Conservation (phyloP, 169 alveolate genomes). For the Plasmodium yoelii region DNA sequence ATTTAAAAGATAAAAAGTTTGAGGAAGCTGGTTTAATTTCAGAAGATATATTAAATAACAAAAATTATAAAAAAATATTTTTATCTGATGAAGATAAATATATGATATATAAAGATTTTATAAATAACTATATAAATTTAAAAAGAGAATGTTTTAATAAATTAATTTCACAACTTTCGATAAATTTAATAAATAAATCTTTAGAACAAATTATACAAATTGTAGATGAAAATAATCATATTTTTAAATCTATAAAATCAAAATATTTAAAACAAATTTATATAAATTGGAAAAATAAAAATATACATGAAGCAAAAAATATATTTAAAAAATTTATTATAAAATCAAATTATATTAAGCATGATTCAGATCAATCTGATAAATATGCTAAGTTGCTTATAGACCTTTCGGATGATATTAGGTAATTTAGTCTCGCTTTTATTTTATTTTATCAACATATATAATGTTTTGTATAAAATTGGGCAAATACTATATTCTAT, state of each 20-base stretch:
- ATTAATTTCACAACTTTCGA: conserved; percentile 12
- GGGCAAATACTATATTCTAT: too few relatives aligned
- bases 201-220: conserved; percentile 17
- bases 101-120: conserved; percentile 31
- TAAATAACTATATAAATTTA: conserved; percentile 29
- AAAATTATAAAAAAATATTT: conserved; percentile 21
- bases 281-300: conserved; percentile 28
- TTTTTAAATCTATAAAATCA: conserved; percentile 5
- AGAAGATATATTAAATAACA: conserved; percentile 11
- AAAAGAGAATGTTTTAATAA: conserved; percentile 31
- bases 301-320: conserved; percentile 52
- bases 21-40: conserved; percentile 19
- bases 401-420: conserved; percentile 21
- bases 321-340: conserved; percentile 21
- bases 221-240: conserved; percentile 24
- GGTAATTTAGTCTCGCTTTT: conserved; percentile 1
- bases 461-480: too few relatives aligned
- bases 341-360: conserved; percentile 46
- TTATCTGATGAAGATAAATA: conserved; percentile 30
- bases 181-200: conserved; percentile 31
- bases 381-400: conserved; percentile 9
- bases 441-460: too few relatives aligned
- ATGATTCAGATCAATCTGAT: conserved; percentile 18
- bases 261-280: conserved; percentile 12
- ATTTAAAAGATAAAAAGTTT: conserved; percentile 1